These are phyloP conservation scores for Microbotryomycetes sp. DNA, from an alignment of 1,284 basidiomycete species.

Conservation along the genomic window DNA sequence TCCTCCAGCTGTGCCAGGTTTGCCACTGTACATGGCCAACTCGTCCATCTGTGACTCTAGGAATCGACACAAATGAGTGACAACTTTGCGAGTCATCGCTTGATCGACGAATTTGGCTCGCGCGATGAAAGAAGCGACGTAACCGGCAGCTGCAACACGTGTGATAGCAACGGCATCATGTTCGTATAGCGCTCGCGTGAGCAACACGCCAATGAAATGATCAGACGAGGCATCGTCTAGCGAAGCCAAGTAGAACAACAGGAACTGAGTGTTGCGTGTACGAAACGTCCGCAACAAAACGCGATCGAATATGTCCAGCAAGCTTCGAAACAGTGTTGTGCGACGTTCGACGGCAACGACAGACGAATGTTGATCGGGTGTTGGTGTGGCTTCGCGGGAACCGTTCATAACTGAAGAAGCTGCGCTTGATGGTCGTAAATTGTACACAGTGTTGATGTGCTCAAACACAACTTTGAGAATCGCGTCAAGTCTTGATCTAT, in stretches of 20 bases:
- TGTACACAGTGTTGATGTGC: conserved; percentile 52
- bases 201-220: conserved; percentile 85
- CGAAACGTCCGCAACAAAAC: conserved; percentile 92
- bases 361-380: conserved; percentile 34
- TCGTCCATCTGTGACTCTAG: conserved; percentile 67
- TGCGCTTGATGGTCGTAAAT: not conserved
- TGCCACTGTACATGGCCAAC: conserved; percentile 53
- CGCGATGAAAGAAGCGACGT: conserved; percentile 87
- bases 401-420: conserved; percentile 4
- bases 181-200: conserved; percentile 74
- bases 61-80: conserved; percentile 77
- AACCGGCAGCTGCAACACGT: conserved; percentile 80
- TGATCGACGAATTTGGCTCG: conserved; percentile 80
- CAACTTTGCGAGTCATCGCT: conserved; percentile 66
- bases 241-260: conserved; percentile 91
- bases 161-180: conserved; percentile 60
- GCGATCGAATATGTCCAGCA: conserved; percentile 87
- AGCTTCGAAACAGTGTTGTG: conserved; percentile 59
- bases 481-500: conserved; percentile 84
- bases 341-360: conserved; percentile 28
- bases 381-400: conserved; percentile 31
- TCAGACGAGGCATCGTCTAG: conserved; percentile 84
- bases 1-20: conserved; percentile 41
- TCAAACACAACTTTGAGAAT: conserved; percentile 79
- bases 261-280: conserved; percentile 94